Base-by-base conservation (phyloP, 2,329 filamentous ascomycete genomes). In the Trichoderma afroharzianum region DNA sequence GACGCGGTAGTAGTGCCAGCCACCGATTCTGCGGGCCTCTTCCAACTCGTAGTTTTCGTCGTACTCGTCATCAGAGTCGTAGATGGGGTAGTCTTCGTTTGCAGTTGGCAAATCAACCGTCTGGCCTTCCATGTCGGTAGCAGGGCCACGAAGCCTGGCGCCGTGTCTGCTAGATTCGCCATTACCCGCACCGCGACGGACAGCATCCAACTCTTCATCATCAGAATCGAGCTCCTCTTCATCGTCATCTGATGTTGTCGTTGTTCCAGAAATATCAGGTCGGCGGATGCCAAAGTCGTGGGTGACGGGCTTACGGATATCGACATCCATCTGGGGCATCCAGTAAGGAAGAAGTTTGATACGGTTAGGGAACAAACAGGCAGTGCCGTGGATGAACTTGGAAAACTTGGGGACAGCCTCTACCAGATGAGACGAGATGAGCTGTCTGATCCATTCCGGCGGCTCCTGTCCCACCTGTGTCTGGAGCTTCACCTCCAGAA, bases 331-430 rank as follows among this genome's bases (percentile, higher is more conserved):
- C 82, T 99, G 96, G 1, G 96, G 96, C 86, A 95, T 93, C 96
- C 96, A 99, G 85, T 93, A 99, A 0, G 96, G 96, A 6, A 99
- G 86, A 14, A 99, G 87, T 62, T 98, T 86, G 81, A 99, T 99
- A 70, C 92, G 90, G 58, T 91, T 88, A 0, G 95, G 95, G 81
- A 98, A 97, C 59, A 99, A 83, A 12, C 90, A 93, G 11, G 95
- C 95, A 2, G 92, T 94, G 72, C 96, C 96, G 81, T 99, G 96
- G 72, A 99, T 98, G 81, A 98, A 99, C 83, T 99, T 99, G 78
- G 94, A 98, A 82, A 98, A 99, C 80, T 99, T 99, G 73, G 96
- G 96, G 3, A 99, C 95, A n/a, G 96, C 95, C 83, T 99, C 96
- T 2, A 99, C 96, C 18, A 99, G 87, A 83, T 99, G 96, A 74